Percentiles rank a stretch among this genome's conserved stretches.
Conservation (phyloP, 306 rosid genomes). For the Cotoneaster glaucophyllus region DNA sequence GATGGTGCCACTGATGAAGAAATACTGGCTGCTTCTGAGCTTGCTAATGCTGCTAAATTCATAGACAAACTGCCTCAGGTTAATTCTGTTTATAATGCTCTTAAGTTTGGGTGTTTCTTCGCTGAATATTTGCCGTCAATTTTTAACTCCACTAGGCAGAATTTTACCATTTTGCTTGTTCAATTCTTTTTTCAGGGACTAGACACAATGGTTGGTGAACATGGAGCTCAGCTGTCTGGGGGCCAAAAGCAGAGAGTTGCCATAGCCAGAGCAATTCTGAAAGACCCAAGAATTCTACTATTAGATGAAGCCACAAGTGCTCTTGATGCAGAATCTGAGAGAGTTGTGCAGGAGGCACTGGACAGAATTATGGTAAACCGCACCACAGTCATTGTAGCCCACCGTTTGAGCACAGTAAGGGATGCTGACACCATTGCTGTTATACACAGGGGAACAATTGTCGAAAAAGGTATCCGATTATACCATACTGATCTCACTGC, state of each 20-base stretch:
- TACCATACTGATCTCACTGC: neutral
- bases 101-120: neutral
- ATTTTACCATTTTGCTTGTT: neutral
- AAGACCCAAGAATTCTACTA: slow-evolving; percentile 62
- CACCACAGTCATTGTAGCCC: slow-evolving; percentile 68
- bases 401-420: slow-evolving; percentile 57
- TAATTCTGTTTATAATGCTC: neutral
- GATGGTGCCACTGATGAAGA: slow-evolving; percentile 58
- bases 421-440: slow-evolving; percentile 58
- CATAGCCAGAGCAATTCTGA: slow-evolving; percentile 67
- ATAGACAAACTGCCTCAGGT: slow-evolving; percentile 73
- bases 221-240: slow-evolving; percentile 74
- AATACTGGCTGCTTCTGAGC: slow-evolving; percentile 58
- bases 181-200: slow-evolving; percentile 31
- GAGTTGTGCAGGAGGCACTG: slow-evolving; percentile 57
- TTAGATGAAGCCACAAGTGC: slow-evolving; percentile 72
- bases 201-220: slow-evolving; percentile 75
- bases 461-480: slow-evolving; percentile 43
- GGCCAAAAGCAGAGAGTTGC: slow-evolving; percentile 49
- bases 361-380: slow-evolving; percentile 55
- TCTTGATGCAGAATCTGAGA: slow-evolving; percentile 68
- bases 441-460: slow-evolving; percentile 51
- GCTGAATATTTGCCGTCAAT: neutral
- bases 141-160: neutral
- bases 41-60: slow-evolving; percentile 71